These are phyloP conservation scores for Neurospora sp. DNA, from an alignment of 495 filamentous ascomycete genomes.

Conservation along the genomic window DNA sequence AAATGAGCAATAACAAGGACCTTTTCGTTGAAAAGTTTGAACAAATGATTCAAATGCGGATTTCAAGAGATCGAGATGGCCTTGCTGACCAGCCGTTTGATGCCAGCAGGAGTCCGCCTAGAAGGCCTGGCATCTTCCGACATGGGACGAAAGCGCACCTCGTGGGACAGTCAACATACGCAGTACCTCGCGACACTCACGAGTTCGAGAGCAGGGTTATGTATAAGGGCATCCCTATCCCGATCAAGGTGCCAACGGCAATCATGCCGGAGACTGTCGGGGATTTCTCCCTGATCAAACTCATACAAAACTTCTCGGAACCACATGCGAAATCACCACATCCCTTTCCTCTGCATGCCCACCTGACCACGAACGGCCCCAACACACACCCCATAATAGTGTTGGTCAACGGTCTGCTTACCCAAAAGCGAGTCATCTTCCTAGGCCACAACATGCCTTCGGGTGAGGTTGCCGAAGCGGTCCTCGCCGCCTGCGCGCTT, in stretches of 20 bases:
- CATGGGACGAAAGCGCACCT: slow-evolving; percentile 46
- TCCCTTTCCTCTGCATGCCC: slow-evolving; percentile 76
- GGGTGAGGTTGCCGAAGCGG: slow-evolving; percentile 88
- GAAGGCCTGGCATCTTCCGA: slow-evolving; percentile 37
- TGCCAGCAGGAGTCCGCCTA: slow-evolving; percentile 37
- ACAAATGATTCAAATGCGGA: slow-evolving; percentile 67
- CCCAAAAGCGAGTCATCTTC: slow-evolving; percentile 94
- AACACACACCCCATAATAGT: slow-evolving; percentile 71
- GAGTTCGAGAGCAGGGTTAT: slow-evolving; percentile 92
- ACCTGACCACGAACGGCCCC: slow-evolving; percentile 85
- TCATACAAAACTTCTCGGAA: slow-evolving; percentile 85
- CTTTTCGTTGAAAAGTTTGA: slow-evolving; percentile 98
- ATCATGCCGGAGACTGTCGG: slow-evolving; percentile 93
- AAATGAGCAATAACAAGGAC: slow-evolving; percentile 85
- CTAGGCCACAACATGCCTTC: slow-evolving; percentile 90
- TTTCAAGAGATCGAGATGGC: slow-evolving; percentile 40
- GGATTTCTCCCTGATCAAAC: slow-evolving; percentile 93
- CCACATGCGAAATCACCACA: slow-evolving; percentile 74
- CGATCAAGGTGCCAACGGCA: slow-evolving; percentile 88
- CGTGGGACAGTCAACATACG: slow-evolving; percentile 43
- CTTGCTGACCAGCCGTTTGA: slow-evolving; percentile 32
- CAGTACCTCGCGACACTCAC: slow-evolving; percentile 83
- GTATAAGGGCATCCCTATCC: slow-evolving; percentile 91
- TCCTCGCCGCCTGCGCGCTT: slow-evolving; percentile 85
- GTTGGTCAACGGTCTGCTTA: slow-evolving; percentile 72